Evolutionary conservation across 2,329 filamentous ascomycete genomes (phyloP), one percentile per base, ranked within the genome.

Genomic region (Colletotrichum siamense): DNA sequence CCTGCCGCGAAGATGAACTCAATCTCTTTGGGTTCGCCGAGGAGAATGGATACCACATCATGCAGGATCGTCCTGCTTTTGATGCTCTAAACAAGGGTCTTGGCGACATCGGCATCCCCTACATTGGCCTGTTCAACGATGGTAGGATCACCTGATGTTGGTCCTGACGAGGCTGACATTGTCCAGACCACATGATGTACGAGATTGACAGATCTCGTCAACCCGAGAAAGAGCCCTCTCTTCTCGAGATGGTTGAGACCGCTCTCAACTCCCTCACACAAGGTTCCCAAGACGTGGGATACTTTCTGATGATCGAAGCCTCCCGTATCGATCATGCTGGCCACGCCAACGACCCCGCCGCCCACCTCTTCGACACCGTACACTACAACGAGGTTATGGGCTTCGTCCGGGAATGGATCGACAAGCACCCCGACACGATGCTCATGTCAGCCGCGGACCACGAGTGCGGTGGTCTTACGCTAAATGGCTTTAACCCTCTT

Each of bases 281-380:
- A 30, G n/a, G 18, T 39, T 79, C 77, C 32, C 79, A 75, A 10
- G 78, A 82, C n/a, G 81, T 83, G 74, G 84, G 85, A 9, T 87
- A 85, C 77, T 85, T 87, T 75, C 79, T 86, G 64, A 84, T 87
- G 82, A 84, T 85, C 59, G 83, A 85, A 77, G 83, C 83, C n/a
- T 83, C 81, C 9, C 80, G 83, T 34, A 85, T 85, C 73, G 83
- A 85, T 75, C 83, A 85, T 75, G 82, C 83, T 36, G 80, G 82
- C 65, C 89, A 91, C 79, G 88, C 87, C 80, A 91, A 90, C 78
- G 89, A 91, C 78, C 88, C 89, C 6, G 88, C 87, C 22, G 88
- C 88, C 18, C 89, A 91, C 79, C 87, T 91, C 34, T 83, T 84
- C 73, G 85, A 87, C 26, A 84, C 83, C 22, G 80, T 87, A 36